phyloP scores from a whole-genome alignment of 805 yeast genomes.

The Barnettozyma pratensis region DNA sequence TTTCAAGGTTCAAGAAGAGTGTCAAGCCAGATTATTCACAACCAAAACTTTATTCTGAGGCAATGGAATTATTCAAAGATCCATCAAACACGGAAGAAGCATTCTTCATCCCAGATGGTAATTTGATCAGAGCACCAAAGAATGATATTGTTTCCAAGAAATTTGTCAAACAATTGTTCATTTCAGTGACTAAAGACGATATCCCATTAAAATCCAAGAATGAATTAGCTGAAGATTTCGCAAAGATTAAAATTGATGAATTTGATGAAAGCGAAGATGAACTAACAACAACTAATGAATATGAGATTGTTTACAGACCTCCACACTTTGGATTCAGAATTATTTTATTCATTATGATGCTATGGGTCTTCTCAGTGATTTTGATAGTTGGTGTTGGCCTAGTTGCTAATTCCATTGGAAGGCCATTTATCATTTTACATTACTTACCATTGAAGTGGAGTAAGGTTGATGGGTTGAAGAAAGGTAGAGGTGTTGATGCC shows the following conservation, averaged over 20 bases:
- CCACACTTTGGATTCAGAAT: slow-evolving; percentile 65
- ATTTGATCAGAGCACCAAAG: slow-evolving; percentile 80
- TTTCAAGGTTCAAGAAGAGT: slow-evolving; percentile 35
- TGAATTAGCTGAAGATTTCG: slow-evolving; percentile 24
- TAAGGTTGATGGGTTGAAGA: background rate
- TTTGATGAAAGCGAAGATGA: slow-evolving; percentile 39
- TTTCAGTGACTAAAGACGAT: slow-evolving; percentile 79
- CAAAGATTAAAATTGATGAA: slow-evolving; percentile 32
- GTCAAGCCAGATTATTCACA: slow-evolving; percentile 48
- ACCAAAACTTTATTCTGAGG: slow-evolving; percentile 50
- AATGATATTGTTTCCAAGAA: slow-evolving; percentile 69
- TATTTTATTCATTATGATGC: slow-evolving; percentile 30
- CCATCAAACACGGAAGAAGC: slow-evolving; percentile 36
- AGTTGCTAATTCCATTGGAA: slow-evolving; percentile 25
- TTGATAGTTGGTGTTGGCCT: slow-evolving; percentile 23
- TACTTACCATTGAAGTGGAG: background rate
- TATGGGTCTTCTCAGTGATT: slow-evolving; percentile 43
- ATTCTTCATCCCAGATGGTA: slow-evolving; percentile 76
- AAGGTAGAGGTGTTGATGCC: background rate
- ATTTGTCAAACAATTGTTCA: slow-evolving; percentile 62
- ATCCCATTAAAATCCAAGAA: slow-evolving; percentile 40
- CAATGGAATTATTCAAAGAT: slow-evolving; percentile 35
- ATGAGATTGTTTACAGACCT: slow-evolving; percentile 82
- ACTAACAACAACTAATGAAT: slow-evolving; percentile 37
- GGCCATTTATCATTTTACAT: slow-evolving; percentile 10